phyloP scores from a whole-genome alignment of 495 filamentous ascomycete species.

The Evansstolkia leycettana region DNA sequence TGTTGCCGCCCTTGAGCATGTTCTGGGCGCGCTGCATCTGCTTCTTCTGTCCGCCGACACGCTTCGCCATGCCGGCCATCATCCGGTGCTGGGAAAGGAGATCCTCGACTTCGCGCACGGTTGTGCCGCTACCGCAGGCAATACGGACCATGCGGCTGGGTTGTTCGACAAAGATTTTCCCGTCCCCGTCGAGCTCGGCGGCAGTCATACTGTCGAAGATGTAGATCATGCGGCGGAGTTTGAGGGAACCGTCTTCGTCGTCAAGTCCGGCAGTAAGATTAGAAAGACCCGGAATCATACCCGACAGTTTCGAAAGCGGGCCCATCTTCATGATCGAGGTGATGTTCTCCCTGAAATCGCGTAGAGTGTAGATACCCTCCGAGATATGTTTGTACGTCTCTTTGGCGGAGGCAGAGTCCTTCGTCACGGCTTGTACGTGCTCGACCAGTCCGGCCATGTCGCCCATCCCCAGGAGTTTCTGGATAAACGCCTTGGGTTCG shows the following conservation, averaged over 20 bases:
- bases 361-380: conserved; percentile 89
- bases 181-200: conserved; percentile 88
- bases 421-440: conserved; percentile 92
- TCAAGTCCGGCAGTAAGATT: conserved; percentile 91
- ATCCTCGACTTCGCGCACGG: conserved; percentile 91
- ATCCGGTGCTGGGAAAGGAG: conserved; percentile 94
- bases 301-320: conserved; percentile 90
- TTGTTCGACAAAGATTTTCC: conserved; percentile 85
- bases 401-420: conserved; percentile 67
- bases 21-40: conserved; percentile 92
- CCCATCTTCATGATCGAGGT: conserved; percentile 99
- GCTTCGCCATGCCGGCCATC: conserved; percentile 99
- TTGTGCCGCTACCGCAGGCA: conserved; percentile 78
- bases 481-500: conserved; percentile 78
- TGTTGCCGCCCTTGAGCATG: conserved; percentile 77
- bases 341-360: conserved; percentile 90
- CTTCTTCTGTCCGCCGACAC: conserved; percentile 91
- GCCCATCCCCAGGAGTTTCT: conserved; percentile 90
- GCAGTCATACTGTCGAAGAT: conserved; percentile 97
- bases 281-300: conserved; percentile 93
- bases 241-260: conserved; percentile 84
- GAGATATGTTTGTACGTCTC: conserved; percentile 98
- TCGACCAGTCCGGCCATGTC: conserved; percentile 93
- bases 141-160: conserved; percentile 91
- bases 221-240: conserved; percentile 96